phyloP scores from a whole-genome alignment of 768 basidiomycete species.

The Mycena metata region DNA sequence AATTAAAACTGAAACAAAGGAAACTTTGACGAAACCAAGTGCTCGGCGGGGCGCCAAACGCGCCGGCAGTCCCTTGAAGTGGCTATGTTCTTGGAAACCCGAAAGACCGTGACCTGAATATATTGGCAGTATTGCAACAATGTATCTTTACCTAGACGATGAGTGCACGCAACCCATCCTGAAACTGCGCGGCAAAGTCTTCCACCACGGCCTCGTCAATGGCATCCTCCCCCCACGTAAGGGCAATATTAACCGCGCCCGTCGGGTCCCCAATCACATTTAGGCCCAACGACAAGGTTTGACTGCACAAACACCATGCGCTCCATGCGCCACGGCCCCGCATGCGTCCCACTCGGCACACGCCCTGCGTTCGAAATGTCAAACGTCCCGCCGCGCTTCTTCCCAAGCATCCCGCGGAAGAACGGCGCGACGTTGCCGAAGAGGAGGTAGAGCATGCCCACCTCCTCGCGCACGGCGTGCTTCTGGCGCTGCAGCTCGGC shows the following conservation, averaged over 20 bases:
- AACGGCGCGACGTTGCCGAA: slow-evolving; percentile 48
- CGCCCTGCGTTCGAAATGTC: slow-evolving; percentile 57
- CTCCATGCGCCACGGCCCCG: slow-evolving; percentile 40
- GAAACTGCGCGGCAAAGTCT: slow-evolving; percentile 39
- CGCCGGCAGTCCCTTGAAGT: too few relatives aligned
- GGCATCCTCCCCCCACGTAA: slow-evolving; percentile 42
- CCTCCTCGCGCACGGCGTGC: slow-evolving; percentile 37
- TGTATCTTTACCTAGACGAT: background rate
- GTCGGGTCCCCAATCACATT: slow-evolving; percentile 46
- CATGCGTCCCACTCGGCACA: slow-evolving; percentile 26
- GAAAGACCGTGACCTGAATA: too few relatives aligned
- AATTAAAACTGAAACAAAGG: background rate
- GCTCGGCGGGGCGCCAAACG: too few relatives aligned
- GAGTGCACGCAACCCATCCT: slow-evolving; percentile 26
- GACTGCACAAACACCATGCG: slow-evolving; percentile 48
- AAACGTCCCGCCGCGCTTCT: slow-evolving; percentile 49
- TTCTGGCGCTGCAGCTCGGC: slow-evolving; percentile 42
- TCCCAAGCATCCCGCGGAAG: slow-evolving; percentile 49
- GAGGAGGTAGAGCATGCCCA: slow-evolving; percentile 53
- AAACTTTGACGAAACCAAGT: slow-evolving; percentile 34
- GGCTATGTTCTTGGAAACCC: too few relatives aligned
- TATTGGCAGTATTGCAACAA: too few relatives aligned
- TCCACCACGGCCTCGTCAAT: slow-evolving; percentile 42
- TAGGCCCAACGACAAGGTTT: slow-evolving; percentile 45
- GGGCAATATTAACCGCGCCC: slow-evolving; percentile 39